Percentiles rank a stretch among this genome's conserved stretches.
Evolutionary conservation across 2,329 filamentous ascomycete genomes (phyloP).

Genomic region (Raffaelea ambrosiae): DNA sequence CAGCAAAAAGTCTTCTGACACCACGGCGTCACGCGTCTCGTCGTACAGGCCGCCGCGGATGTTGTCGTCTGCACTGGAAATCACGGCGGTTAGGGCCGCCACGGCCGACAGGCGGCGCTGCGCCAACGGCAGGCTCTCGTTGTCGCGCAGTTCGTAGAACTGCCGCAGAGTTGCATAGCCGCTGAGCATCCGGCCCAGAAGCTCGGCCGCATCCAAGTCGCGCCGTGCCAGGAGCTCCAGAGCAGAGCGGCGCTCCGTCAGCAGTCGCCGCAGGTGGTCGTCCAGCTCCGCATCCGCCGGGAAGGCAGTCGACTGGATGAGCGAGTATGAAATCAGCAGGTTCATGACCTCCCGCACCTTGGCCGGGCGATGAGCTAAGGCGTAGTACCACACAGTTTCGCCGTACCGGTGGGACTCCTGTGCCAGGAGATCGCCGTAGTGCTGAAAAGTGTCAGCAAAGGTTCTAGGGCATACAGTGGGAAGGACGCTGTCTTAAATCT

Average conservation of each 20-base stretch:
- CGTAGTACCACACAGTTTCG: constrained; percentile 82
- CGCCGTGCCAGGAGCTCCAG: constrained; percentile 63
- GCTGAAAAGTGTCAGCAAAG: constrained; percentile 42
- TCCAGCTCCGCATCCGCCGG: constrained; percentile 67
- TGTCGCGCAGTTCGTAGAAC: constrained; percentile 83
- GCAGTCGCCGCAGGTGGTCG: constrained; percentile 57
- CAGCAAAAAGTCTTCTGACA: constrained; percentile 80
- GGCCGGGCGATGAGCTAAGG: constrained; percentile 66
- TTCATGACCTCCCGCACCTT: constrained; percentile 83
- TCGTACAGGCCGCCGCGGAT: constrained; percentile 89
- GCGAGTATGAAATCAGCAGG: constrained; percentile 76
- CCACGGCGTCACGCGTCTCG: constrained; percentile 67
- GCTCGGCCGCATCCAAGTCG: constrained; percentile 72
- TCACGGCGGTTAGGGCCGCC: constrained; percentile 68
- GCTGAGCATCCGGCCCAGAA: constrained; percentile 78
- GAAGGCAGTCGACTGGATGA: constrained; percentile 76
- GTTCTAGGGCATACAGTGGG: too few relatives aligned
- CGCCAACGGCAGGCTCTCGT: constrained; percentile 36
- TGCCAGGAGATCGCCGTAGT: constrained; percentile 72
- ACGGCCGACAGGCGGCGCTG: constrained; percentile 66
- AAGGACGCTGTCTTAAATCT: constrained; percentile 23
- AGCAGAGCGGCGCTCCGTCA: constrained; percentile 63
- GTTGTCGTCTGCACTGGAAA: constrained; percentile 78
- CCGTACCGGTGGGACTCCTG: constrained; percentile 71
- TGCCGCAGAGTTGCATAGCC: constrained; percentile 86